Percentiles rank a stretch among this genome's conserved stretches.
These are phyloP conservation scores for Moringa oleifera DNA, from an alignment of 345 rosid genomes.

Conservation along the genomic window DNA sequence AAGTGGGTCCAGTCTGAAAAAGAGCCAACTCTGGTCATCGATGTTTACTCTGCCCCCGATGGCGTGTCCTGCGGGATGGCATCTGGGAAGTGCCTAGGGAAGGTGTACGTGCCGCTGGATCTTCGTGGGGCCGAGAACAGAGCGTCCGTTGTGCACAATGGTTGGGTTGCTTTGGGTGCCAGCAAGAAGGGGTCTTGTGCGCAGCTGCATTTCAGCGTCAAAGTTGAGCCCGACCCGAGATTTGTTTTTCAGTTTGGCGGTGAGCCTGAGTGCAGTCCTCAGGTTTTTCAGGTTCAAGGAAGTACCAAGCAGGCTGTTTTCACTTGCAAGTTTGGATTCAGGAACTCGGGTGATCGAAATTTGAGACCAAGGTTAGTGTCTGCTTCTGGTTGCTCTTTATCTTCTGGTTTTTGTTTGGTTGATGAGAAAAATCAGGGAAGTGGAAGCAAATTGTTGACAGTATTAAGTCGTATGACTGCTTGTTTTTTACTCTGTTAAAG, in stretches of 20 bases:
- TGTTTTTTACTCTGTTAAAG: too few species aligned
- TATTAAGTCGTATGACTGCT: not conserved
- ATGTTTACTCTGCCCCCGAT: conserved; percentile 36
- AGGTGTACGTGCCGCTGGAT: conserved; percentile 50
- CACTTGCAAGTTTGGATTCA: conserved; percentile 86
- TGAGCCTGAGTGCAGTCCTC: conserved; percentile 95
- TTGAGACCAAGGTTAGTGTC: conserved; percentile 49
- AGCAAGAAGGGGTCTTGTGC: conserved; percentile 32
- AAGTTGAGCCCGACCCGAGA: conserved; percentile 84
- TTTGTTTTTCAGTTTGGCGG: conserved; percentile 84
- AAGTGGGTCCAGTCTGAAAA: conserved; percentile 23
- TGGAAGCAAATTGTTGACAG: not conserved
- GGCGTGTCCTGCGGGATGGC: conserved; percentile 41
- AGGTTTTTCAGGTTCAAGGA: conserved; percentile 90
- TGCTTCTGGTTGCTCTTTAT: not conserved
- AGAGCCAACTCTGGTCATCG: conserved; percentile 29
- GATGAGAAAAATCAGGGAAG: not conserved
- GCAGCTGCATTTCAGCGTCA: conserved; percentile 46
- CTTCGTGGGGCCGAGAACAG: conserved; percentile 50
- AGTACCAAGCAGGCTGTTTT: conserved; percentile 81
- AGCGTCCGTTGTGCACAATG: conserved; percentile 53
- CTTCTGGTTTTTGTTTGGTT: not conserved
- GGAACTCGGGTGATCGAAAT: conserved; percentile 53
- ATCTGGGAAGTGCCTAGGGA: conserved; percentile 57
- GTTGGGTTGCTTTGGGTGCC: conserved; percentile 55